Evolutionary conservation across 352 stramenopile genomes (phyloP).

Genomic region (Pelagophyceae sp.): DNA sequence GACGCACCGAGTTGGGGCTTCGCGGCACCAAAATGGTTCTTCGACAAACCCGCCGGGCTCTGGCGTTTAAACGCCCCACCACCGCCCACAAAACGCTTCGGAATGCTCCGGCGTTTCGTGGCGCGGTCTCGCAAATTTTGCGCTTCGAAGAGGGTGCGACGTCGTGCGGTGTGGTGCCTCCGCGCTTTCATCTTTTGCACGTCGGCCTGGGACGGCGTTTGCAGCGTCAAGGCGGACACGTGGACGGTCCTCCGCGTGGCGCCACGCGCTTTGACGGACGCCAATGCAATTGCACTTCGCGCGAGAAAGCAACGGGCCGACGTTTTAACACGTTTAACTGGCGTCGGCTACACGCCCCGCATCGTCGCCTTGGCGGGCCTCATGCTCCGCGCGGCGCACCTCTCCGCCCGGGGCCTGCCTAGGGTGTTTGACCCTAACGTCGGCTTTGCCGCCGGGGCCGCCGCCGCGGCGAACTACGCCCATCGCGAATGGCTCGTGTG

Average conservation of each 20-base stretch:
- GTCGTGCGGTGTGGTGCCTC: background rate
- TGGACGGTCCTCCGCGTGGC: background rate
- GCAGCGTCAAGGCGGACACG: background rate
- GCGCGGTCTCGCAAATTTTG: no score
- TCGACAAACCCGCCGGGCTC: no score
- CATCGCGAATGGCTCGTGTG: slow-evolving; percentile 6
- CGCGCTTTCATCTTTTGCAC: background rate
- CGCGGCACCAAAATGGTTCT: no score
- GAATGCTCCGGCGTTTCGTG: no score
- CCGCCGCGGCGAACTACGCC: background rate
- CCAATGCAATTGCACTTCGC: background rate
- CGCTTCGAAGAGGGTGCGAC: no score
- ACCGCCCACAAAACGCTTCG: no score
- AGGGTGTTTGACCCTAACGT: background rate
- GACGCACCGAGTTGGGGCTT: no score
- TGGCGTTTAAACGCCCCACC: no score
- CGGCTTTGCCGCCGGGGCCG: slow-evolving; percentile 1
- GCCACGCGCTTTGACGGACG: background rate
- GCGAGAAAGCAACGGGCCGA: background rate
- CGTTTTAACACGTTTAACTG: background rate
- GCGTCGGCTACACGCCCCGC: slow-evolving; percentile 13
- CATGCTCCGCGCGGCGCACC: background rate
- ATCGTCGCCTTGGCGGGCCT: background rate
- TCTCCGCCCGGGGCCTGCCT: background rate
- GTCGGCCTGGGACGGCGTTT: background rate